A percentile compares a stretch with the other conserved stretches of the same genome.
Conservation (phyloP, 73 alveolate genomes). For the Tetrahymena thermophila region DNA sequence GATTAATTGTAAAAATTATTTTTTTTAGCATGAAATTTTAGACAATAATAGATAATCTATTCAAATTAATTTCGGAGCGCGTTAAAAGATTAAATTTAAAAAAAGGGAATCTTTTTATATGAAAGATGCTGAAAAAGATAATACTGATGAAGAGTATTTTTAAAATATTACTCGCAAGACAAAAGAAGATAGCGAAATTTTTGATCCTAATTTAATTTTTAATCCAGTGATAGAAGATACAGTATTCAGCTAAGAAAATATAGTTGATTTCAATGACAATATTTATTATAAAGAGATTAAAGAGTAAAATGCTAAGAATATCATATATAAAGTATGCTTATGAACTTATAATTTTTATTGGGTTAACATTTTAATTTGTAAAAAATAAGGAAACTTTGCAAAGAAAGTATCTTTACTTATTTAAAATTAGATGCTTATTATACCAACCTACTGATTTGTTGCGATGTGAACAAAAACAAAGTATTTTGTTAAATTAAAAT, state of each 20-base stretch:
- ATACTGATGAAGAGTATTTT: not conserved
- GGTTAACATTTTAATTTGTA: not conserved
- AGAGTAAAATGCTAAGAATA: not conserved
- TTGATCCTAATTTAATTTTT: not conserved
- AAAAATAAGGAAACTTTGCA: not conserved
- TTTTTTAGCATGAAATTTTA: too few relatives aligned
- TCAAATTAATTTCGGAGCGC: not conserved
- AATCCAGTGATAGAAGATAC: not conserved
- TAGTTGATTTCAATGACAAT: not conserved
- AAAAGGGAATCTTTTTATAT: not conserved
- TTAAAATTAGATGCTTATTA: not conserved
- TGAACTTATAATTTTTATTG: not conserved
- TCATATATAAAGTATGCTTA: not conserved
- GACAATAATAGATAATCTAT: not conserved
- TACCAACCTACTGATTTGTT: not conserved
- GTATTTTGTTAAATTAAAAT: not conserved
- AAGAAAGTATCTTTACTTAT: not conserved
- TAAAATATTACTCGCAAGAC: not conserved
- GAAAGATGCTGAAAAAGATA: not conserved
- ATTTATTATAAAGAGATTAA: not conserved
- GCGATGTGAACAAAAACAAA: not conserved
- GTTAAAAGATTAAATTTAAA: not conserved
- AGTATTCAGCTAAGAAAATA: not conserved
- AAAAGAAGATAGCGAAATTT: not conserved
- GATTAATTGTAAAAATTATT: not conserved